phyloP scores from a whole-genome alignment of 2,329 filamentous ascomycete genomes.

The Ambrosiella xylebori region DNA sequence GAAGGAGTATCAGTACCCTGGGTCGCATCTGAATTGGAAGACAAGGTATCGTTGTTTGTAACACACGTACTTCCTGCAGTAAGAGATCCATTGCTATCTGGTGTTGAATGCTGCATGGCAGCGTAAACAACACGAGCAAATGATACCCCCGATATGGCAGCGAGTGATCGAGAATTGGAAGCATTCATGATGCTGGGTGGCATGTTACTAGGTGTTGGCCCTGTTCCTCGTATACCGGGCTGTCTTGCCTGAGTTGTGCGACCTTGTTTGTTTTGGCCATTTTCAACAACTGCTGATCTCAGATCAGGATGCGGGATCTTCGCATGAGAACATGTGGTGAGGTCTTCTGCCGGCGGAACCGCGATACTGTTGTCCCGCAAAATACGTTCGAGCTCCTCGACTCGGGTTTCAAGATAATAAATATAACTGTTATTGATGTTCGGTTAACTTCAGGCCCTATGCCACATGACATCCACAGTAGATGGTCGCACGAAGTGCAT shows the following conservation, averaged over 20 bases:
- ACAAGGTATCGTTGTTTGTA: too few species aligned
- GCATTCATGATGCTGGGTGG: conserved; percentile 53
- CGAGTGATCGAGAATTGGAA: conserved; percentile 64
- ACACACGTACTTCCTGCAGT: conserved; percentile 12
- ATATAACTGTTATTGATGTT: conserved; percentile 48
- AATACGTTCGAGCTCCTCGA: conserved; percentile 65
- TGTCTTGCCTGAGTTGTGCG: background rate
- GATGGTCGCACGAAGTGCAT: background rate
- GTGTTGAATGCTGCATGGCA: conserved; percentile 60
- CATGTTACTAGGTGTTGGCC: background rate
- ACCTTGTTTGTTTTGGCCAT: background rate
- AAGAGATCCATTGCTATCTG: conserved; percentile 23
- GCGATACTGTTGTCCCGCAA: conserved; percentile 51
- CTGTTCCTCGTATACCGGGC: too few species aligned
- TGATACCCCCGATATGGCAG: conserved; percentile 76
- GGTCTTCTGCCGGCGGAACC: conserved; percentile 53
- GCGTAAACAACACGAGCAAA: conserved; percentile 91
- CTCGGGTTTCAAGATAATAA: conserved; percentile 78
- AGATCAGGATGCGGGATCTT: conserved; percentile 20
- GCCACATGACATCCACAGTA: background rate
- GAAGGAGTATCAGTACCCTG: too few species aligned
- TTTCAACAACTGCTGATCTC: conserved; percentile 5
- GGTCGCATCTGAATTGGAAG: too few species aligned
- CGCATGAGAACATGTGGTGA: conserved; percentile 44
- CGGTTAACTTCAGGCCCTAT: conserved; percentile 5